Conservation (phyloP, 73 alveolate genomes). For the Tetrahymena thermophila region DNA sequence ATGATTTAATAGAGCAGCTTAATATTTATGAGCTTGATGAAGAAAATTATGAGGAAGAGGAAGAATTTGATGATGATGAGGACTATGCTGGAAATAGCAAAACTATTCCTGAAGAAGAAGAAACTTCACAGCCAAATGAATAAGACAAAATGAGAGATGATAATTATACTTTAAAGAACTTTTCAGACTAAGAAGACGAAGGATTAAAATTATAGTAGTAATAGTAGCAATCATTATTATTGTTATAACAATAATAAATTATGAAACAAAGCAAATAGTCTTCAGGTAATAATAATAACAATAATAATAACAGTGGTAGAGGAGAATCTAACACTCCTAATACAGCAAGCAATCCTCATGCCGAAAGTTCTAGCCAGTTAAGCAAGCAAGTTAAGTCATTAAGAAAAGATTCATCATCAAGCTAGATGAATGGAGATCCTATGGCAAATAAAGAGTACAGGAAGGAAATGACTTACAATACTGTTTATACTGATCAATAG, state of each 20-base stretch:
- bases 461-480: background rate
- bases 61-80: background rate
- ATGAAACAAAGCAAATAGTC: background rate
- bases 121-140: background rate
- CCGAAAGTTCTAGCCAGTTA: background rate
- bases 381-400: background rate
- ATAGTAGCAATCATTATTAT: background rate
- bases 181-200: background rate
- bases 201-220: background rate
- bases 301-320: background rate
- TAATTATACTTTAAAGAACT: background rate
- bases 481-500: background rate
- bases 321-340: background rate
- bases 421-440: background rate
- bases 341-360: background rate
- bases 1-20: background rate
- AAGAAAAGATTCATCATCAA: background rate
- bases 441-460: background rate
- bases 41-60: background rate
- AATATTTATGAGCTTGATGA: background rate
- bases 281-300: background rate
- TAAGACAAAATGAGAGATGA: background rate
- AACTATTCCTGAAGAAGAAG: background rate
- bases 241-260: background rate
- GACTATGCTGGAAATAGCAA: background rate